Conservation (phyloP, 2,329 filamentous ascomycete genomes). For the Fusarium vanettenii region DNA sequence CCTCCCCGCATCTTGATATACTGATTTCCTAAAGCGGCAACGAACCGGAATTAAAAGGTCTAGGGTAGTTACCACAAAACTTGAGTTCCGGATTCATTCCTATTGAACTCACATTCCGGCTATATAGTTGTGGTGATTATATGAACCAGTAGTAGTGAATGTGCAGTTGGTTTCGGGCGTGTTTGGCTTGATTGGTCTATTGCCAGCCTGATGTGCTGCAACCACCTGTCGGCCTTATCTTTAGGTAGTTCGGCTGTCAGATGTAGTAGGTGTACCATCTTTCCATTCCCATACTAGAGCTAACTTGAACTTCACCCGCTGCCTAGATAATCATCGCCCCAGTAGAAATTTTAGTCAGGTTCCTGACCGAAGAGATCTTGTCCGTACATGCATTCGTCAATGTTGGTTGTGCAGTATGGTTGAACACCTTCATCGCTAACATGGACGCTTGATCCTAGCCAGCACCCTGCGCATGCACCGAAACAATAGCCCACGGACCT, state of each 20-base stretch:
- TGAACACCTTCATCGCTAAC: not conserved
- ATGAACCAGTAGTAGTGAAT: too few relatives aligned
- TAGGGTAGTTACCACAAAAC: slow-evolving; percentile 14
- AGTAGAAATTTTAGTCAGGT: not conserved
- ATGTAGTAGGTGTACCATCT: too few relatives aligned
- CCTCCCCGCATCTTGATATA: not conserved
- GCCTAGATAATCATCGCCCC: too few relatives aligned
- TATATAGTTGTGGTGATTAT: not conserved
- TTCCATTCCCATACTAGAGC: not conserved
- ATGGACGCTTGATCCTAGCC: not conserved
- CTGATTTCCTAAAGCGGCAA: slow-evolving; percentile 20
- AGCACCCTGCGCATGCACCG: not conserved
- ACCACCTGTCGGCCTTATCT: not conserved
- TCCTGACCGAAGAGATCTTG: not conserved
- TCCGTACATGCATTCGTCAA: not conserved
- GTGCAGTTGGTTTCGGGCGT: not conserved
- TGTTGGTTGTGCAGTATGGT: not conserved
- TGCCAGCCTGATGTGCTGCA: not conserved
- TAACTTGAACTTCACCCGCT: not conserved
- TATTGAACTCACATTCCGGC: not conserved
- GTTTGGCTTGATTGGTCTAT: not conserved
- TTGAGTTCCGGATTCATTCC: not conserved
- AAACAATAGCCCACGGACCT: not conserved
- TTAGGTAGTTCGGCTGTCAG: not conserved
- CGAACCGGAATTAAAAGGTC: not conserved